Evolutionary conservation across 257 asterid genomes (phyloP), one percentile per base, ranked within the genome.

Genomic region (Plantago major): DNA sequence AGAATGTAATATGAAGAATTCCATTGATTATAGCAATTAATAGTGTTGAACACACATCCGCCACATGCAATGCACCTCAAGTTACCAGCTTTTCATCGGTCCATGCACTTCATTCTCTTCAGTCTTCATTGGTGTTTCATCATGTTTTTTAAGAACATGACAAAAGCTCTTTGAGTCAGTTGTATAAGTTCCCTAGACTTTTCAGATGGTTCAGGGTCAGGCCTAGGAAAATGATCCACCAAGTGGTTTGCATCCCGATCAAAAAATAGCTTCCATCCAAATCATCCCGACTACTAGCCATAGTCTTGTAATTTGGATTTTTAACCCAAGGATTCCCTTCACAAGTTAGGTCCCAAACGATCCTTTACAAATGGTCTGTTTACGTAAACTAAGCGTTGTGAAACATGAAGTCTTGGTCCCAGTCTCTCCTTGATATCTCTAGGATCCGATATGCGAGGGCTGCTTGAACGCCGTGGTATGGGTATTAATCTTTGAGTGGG

Each of bases 21-120:
- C 83, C 83, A 61, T 67, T 73, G 61, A 76, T 53, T 61, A 67
- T 65, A 80, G 52, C 43, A 71, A 47, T 64, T 76, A 76, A 75
- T 66, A 71, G 65, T 66, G 69, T 66, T 74, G 73, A 78, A 68
- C 75, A 86, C 91, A 76, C 76, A 87, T 93, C 93, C 82, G 84
- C 88, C 84, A 55, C 90, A 82, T 28, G 77, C 83, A 64, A 77
- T 68, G 83, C 95, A 87, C 82, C 79, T 87, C 74, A 87, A 67
- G 75, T 67, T 69, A 82, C 86, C 81, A 68, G 69, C 67, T 55
- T 66, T 71, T 73, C 78, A 84, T 67, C 75, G 78, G 67, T 78
- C 84, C 67, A 11, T 55, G 79, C 65, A 76, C 51, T 73, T 79
- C 66, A 66, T 77, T 65, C 88, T 82, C 66, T 78, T 77, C 18